Base-by-base conservation (phyloP, 2,329 filamentous ascomycete species). In the Xylariaceae sp. region DNA sequence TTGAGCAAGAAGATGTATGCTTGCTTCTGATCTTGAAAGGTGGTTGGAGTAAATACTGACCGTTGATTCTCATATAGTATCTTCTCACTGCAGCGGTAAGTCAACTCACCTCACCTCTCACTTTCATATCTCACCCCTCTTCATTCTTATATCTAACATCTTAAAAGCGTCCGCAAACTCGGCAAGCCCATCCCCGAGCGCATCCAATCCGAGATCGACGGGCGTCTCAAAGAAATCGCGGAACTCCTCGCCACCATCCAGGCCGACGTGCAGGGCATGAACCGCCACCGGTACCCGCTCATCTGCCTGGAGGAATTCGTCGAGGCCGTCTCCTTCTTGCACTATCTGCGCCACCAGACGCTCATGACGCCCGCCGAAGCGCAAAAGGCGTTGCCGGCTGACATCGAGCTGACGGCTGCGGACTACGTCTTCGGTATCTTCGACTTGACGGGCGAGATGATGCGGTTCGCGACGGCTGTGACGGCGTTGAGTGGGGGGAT, bases 341-440 rank as follows among this genome's bases (percentile, higher is more conserved):
- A 96, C 74, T 99, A 99, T 75, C 83, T 99, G 39, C 82, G 85
- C 51, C 85, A 84, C 1, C 90, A 96, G 71, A 82, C 77, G 0
- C 80, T 97, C 52, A 87, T 97, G 66, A 83, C 85, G 0, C 83
- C 83, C 8, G 79, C 83, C 0, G 83, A 90, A 57, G 81, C 88
- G 0, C 74, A 78, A 35, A 74, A 69, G 0, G 74, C 77, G 2
- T 72, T 86, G 6, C 78, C 71, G 5, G 72, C 76, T 0, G 80
- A 79, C 1, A 81, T 97, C 2, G 69, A 79, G 0, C 78, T 97
- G 17, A 90, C 89, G 1, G 81, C 86, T 30, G 85, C 93, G 57
- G 94, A 99, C 74, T 97, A 96, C 72, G 76, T 96, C 59, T 87
- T 94, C 63, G 94, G 93, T 7, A 76, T 99, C 2, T 97, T 96